These are phyloP conservation scores for Metschnikowia kofuensis DNA, from an alignment of 805 yeast species.

Conservation along the genomic window DNA sequence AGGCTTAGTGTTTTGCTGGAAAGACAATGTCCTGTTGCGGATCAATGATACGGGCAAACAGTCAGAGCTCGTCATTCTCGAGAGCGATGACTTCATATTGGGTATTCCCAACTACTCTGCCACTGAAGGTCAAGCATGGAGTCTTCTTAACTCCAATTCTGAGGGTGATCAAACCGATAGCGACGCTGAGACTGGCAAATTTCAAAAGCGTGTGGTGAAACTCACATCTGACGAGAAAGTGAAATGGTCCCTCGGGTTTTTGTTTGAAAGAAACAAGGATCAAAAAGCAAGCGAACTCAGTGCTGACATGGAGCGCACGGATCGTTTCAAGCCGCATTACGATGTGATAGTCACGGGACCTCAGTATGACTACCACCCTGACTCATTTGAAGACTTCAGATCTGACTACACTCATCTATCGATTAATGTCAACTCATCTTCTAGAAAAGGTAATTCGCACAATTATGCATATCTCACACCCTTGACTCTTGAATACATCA, in stretches of 20 bases:
- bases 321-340: slow-evolving; percentile 58
- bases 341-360: slow-evolving; percentile 63
- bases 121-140: slow-evolving; percentile 36
- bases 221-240: slow-evolving; percentile 60
- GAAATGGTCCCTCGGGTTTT: slow-evolving; percentile 72
- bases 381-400: slow-evolving; percentile 77
- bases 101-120: slow-evolving; percentile 52
- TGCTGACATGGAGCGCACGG: slow-evolving; percentile 41
- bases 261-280: slow-evolving; percentile 62
- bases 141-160: slow-evolving; percentile 27
- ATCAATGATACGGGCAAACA: slow-evolving; percentile 51
- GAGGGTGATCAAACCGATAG: slow-evolving; percentile 12
- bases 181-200: slow-evolving; percentile 30
- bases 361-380: slow-evolving; percentile 54
- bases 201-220: slow-evolving; percentile 48
- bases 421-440: slow-evolving; percentile 34
- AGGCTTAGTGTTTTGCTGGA: slow-evolving; percentile 67
- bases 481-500: slow-evolving; percentile 35
- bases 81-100: slow-evolving; percentile 54
- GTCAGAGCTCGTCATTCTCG: slow-evolving; percentile 49
- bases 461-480: slow-evolving; percentile 41
- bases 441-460: slow-evolving; percentile 28
- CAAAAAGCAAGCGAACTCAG: slow-evolving; percentile 29
- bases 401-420: slow-evolving; percentile 72
- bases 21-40: slow-evolving; percentile 47